A percentile compares a stretch with the other conserved stretches of the same genome.
Conservation (phyloP, 768 basidiomycete genomes). For the Sutorius australiensis region DNA sequence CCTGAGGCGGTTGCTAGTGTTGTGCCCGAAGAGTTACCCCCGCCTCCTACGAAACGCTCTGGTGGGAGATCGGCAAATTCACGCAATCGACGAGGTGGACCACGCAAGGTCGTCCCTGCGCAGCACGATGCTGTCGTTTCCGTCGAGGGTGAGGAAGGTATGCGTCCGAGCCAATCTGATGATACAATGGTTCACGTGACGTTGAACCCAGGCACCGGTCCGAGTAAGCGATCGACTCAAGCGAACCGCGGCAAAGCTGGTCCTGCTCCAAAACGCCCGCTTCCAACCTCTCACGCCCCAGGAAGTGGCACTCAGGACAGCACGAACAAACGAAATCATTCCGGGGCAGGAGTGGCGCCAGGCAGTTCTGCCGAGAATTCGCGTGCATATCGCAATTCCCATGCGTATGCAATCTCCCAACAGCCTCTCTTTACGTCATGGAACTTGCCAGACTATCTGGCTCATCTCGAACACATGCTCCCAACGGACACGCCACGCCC, state of each 20-base stretch:
- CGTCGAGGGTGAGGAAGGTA: slow-evolving; percentile 66
- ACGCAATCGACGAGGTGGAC: slow-evolving; percentile 32
- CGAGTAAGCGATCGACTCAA: slow-evolving; percentile 38
- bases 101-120: slow-evolving; percentile 22
- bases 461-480: slow-evolving; percentile 79
- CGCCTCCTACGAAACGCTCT: slow-evolving; percentile 32
- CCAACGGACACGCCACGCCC: slow-evolving; percentile 74
- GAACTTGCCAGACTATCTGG: slow-evolving; percentile 90
- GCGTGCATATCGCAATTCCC: slow-evolving; percentile 72
- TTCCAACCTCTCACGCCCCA: slow-evolving; percentile 29
- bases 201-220: slow-evolving; percentile 34
- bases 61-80: slow-evolving; percentile 25
- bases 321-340: slow-evolving; percentile 48
- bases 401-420: slow-evolving; percentile 75
- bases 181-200: slow-evolving; percentile 32
- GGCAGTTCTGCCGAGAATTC: slow-evolving; percentile 46
- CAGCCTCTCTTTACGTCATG: slow-evolving; percentile 81
- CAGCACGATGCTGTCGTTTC: slow-evolving; percentile 22
- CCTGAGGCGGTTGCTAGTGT: slow-evolving; percentile 37
- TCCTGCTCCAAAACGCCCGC: slow-evolving; percentile 30
- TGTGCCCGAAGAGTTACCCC: slow-evolving; percentile 39
- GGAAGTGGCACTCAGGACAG: slow-evolving; percentile 41
- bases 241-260: slow-evolving; percentile 35
- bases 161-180: slow-evolving; percentile 21
- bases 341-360: slow-evolving; percentile 32